Conservation (phyloP, 2,329 filamentous ascomycete species). For the Talaromyces verruculosus region DNA sequence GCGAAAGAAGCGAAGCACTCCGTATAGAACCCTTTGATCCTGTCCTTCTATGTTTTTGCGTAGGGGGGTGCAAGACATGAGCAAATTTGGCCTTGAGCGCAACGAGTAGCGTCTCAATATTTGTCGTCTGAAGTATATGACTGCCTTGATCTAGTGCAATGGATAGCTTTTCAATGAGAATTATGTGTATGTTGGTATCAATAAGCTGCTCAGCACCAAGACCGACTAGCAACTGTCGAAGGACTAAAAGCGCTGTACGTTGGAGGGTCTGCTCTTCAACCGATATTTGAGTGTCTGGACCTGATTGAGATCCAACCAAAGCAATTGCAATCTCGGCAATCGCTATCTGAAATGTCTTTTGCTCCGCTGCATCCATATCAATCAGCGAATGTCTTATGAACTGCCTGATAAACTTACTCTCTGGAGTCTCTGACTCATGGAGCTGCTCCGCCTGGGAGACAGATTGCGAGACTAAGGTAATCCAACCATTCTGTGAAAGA, state of each 20-base stretch:
- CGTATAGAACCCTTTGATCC: slow-evolving; percentile 42
- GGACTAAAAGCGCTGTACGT: slow-evolving; percentile 66
- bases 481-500: slow-evolving; percentile 69
- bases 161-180: slow-evolving; percentile 67
- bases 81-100: slow-evolving; percentile 63
- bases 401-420: slow-evolving; percentile 42
- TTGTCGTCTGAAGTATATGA: slow-evolving; percentile 69
- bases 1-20: slow-evolving; percentile 46
- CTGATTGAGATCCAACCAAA: slow-evolving; percentile 30
- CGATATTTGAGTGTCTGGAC: slow-evolving; percentile 35
- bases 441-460: slow-evolving; percentile 52
- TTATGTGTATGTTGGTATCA: slow-evolving; percentile 62
- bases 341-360: slow-evolving; percentile 35
- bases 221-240: slow-evolving; percentile 51
- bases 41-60: slow-evolving; percentile 39
- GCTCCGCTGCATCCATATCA: slow-evolving; percentile 27
- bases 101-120: slow-evolving; percentile 76
- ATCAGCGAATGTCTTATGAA: not conserved
- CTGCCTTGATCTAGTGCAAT: slow-evolving; percentile 62
- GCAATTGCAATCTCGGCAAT: slow-evolving; percentile 36
- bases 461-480: slow-evolving; percentile 64
- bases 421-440: slow-evolving; percentile 47
- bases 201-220: slow-evolving; percentile 41
- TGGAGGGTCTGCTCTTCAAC: slow-evolving; percentile 66
- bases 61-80: slow-evolving; percentile 37